These are phyloP conservation scores for Canavalia gladiata DNA, from an alignment of 306 rosid species.

Conservation along the genomic window DNA sequence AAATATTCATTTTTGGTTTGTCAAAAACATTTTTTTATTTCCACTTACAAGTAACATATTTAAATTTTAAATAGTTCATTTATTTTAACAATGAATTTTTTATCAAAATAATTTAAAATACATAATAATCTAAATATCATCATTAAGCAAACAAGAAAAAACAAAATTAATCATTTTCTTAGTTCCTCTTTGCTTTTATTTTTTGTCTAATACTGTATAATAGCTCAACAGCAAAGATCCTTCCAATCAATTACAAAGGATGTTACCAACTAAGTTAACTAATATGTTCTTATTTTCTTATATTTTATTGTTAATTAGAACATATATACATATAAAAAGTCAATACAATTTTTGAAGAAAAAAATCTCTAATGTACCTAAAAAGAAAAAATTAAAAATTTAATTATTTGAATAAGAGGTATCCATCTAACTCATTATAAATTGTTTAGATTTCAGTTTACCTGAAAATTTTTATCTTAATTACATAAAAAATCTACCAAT, in stretches of 20 bases:
- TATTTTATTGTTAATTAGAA: neutral
- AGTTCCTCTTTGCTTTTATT: neutral
- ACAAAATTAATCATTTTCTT: neutral
- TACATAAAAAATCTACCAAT: constrained; percentile 1
- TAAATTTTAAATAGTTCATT: neutral
- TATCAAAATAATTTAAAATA: neutral
- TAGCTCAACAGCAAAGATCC: neutral
- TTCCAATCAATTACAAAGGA: neutral
- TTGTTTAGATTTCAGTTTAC: neutral
- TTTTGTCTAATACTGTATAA: neutral
- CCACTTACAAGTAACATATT: neutral
- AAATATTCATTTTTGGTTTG: neutral
- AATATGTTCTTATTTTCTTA: neutral
- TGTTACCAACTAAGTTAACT: neutral
- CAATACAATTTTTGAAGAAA: neutral
- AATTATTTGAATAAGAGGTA: neutral
- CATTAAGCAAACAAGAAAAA: neutral
- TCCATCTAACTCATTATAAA: neutral
- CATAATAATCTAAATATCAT: neutral
- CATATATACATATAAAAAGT: neutral
- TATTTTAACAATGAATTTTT: neutral
- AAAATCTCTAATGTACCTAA: neutral
- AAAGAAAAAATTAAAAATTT: neutral
- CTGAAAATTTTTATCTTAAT: neutral
- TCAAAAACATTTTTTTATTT: neutral